Percentiles rank a stretch among this genome's conserved stretches.
Evolutionary conservation across 495 filamentous ascomycete species (phyloP).

Genomic region (Hyaloscypha hepaticicola): DNA sequence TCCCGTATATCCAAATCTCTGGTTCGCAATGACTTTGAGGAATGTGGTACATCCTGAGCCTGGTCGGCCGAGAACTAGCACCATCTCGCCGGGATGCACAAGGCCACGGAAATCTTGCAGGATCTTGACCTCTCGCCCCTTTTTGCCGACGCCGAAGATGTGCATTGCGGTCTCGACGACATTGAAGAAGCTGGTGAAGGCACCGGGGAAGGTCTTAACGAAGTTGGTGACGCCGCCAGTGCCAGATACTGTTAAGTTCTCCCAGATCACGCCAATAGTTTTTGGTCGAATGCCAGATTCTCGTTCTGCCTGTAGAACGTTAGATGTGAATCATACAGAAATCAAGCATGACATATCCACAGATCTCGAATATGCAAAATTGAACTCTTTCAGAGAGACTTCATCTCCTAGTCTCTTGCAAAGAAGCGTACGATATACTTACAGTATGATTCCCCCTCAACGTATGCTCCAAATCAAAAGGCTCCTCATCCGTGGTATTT

Average conservation of each 20-base stretch:
- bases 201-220: slow-evolving; percentile 81
- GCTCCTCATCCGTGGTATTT: slow-evolving; percentile 46
- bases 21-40: slow-evolving; percentile 67
- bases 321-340: neutral
- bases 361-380: neutral
- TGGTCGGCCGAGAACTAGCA: slow-evolving; percentile 70
- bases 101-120: slow-evolving; percentile 61
- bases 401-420: neutral
- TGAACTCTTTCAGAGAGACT: too few relatives aligned
- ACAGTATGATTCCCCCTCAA: slow-evolving; percentile 62
- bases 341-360: neutral
- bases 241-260: slow-evolving; percentile 73
- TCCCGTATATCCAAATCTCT: slow-evolving; percentile 60
- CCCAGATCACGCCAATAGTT: slow-evolving; percentile 78
- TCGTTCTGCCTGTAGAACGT: slow-evolving; percentile 50
- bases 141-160: slow-evolving; percentile 41
- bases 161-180: slow-evolving; percentile 55
- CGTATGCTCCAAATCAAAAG: slow-evolving; percentile 69
- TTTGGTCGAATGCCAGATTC: slow-evolving; percentile 78
- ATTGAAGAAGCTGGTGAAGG: slow-evolving; percentile 76
- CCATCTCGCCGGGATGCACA: slow-evolving; percentile 47
- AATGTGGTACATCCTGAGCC: slow-evolving; percentile 73
- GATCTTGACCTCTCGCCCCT: slow-evolving; percentile 41
- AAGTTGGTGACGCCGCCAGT: slow-evolving; percentile 73
- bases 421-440: neutral